These are phyloP conservation scores for Dendrobium catenatum DNA, from an alignment of 106 monocot species.

Conservation along the genomic window DNA sequence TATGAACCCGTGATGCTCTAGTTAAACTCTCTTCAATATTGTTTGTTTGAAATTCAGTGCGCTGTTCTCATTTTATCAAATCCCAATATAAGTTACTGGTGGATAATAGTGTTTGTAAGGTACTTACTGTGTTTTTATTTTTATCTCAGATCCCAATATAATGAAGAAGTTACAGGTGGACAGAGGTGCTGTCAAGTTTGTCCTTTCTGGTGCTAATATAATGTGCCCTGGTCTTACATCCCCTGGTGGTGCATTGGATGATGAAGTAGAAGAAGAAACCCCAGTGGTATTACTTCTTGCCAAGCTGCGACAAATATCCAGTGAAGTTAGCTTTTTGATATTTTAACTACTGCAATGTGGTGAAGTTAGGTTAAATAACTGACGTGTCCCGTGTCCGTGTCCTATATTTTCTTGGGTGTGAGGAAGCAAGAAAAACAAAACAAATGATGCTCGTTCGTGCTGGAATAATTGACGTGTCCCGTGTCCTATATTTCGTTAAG, in stretches of 20 bases:
- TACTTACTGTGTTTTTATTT: slow-evolving; percentile 1
- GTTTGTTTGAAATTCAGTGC: too few relatives aligned
- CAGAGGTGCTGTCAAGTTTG: slow-evolving; percentile 91
- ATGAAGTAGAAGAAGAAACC: slow-evolving; percentile 60
- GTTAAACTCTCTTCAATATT: too few relatives aligned
- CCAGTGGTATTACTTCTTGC: slow-evolving; percentile 61
- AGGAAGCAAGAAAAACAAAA: too few relatives aligned
- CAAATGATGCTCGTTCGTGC: too few relatives aligned
- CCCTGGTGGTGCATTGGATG: slow-evolving; percentile 77
- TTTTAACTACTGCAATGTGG: not conserved
- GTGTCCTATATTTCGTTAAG: too few relatives aligned
- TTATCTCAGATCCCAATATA: slow-evolving; percentile 75
- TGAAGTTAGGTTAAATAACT: not conserved
- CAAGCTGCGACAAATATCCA: not conserved
- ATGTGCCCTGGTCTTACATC: slow-evolving; percentile 99
- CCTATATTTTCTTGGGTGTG: too few relatives aligned
- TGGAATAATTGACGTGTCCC: too few relatives aligned
- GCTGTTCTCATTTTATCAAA: not conserved
- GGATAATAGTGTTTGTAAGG: not conserved
- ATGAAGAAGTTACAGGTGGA: slow-evolving; percentile 99
- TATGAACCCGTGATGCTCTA: not conserved
- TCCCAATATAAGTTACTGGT: not conserved
- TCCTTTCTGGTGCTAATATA: slow-evolving; percentile 95
- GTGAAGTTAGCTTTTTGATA: not conserved
- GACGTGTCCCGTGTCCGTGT: too few relatives aligned